These are phyloP conservation scores for Hippophae gyantsensis DNA, from an alignment of 306 rosid species.

Conservation along the genomic window DNA sequence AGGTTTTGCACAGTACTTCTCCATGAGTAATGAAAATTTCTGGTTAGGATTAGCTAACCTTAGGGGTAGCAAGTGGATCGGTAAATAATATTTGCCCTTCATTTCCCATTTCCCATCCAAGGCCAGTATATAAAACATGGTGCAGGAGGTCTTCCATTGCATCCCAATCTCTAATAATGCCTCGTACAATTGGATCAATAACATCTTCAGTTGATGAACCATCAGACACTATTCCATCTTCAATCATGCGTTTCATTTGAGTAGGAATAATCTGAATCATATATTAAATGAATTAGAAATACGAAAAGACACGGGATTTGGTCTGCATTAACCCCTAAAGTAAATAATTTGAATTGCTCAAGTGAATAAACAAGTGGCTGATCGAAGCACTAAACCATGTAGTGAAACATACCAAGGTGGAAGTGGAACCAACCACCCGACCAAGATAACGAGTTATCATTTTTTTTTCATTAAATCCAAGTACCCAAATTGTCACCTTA, in stretches of 20 bases:
- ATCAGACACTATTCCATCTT: conserved; percentile 48
- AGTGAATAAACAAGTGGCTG: not conserved
- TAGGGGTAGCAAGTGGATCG: conserved; percentile 90
- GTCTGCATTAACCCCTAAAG: not conserved
- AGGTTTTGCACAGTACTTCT: not conserved
- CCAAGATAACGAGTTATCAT: no score
- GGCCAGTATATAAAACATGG: conserved; percentile 77
- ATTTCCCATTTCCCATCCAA: conserved; percentile 97
- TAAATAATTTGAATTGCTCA: not conserved
- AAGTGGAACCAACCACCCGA: no score
- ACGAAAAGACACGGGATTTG: not conserved
- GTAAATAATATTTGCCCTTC: conserved; percentile 93
- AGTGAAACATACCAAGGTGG: no score
- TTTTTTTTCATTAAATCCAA: no score
- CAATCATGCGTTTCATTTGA: conserved; percentile 64
- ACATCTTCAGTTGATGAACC: conserved; percentile 36
- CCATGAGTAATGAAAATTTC: not conserved
- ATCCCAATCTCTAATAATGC: conserved; percentile 84
- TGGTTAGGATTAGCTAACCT: conserved; percentile 33
- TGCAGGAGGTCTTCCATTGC: conserved; percentile 92
- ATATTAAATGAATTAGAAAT: not conserved
- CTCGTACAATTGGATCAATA: conserved; percentile 69
- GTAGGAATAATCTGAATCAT: conserved; percentile 72
- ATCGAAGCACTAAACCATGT: not conserved
- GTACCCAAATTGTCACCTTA: no score